A percentile compares a stretch with the other conserved stretches of the same genome.
phyloP scores from a whole-genome alignment of 768 basidiomycete species.

The Boletus sp. region DNA sequence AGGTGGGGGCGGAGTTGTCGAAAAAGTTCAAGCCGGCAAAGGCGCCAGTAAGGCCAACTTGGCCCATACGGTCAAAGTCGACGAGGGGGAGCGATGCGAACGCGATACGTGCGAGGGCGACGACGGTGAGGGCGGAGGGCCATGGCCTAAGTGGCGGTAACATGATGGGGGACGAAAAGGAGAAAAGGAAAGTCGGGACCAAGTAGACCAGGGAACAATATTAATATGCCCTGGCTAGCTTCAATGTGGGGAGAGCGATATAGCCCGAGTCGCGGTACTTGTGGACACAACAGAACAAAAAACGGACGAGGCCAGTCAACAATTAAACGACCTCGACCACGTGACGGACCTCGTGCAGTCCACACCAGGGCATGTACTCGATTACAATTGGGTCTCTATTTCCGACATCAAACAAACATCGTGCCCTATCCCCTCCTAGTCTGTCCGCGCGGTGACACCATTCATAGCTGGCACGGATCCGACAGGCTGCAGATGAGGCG shows the following conservation, averaged over 20 bases:
- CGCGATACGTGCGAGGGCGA: conserved; percentile 11
- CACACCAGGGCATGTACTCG: neutral
- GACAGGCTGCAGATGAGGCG: conserved; percentile 58
- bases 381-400: neutral
- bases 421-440: conserved; percentile 4
- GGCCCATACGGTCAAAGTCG: conserved; percentile 84
- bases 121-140: conserved; percentile 27
- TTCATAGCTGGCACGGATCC: conserved; percentile 42
- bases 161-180: neutral
- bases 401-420: neutral
- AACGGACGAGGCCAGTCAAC: neutral
- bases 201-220: conserved; percentile 4
- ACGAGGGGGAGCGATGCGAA: conserved; percentile 50
- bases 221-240: conserved; percentile 6
- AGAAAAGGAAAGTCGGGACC: conserved; percentile 4
- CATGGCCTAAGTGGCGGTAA: conserved; percentile 9
- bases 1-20: conserved; percentile 49
- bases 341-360: conserved; percentile 15
- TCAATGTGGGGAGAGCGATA: neutral
- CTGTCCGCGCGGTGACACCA: conserved; percentile 34
- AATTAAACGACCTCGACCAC: conserved; percentile 19
- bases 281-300: neutral
- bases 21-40: conserved; percentile 86
- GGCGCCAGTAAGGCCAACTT: conserved; percentile 81
- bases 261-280: neutral